A percentile compares a stretch with the other conserved stretches of the same genome.
Conservation (phyloP, 371 early-diverging fungal species). For the Funneliformis caledonium region DNA sequence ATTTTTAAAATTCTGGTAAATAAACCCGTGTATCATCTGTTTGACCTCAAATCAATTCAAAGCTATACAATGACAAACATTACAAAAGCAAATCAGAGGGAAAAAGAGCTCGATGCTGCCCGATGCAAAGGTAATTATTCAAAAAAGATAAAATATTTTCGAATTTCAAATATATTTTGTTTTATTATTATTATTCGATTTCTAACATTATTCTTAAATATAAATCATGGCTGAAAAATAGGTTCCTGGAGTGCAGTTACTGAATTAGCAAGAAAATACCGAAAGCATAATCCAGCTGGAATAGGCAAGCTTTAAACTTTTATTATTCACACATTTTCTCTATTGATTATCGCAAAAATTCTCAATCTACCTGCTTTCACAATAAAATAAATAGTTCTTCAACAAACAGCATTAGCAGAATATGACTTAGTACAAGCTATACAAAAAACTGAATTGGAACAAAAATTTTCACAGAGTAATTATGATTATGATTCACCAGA, state of each 20-base stretch:
- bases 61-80: slow-evolving; percentile 10
- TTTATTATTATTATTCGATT: neutral
- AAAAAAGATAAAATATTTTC: neutral
- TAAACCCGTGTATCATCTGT: no score
- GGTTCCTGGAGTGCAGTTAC: slow-evolving; percentile 57
- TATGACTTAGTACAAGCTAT: slow-evolving; percentile 43
- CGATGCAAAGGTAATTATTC: slow-evolving; percentile 30
- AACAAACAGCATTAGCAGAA: slow-evolving; percentile 57
- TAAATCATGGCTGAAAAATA: neutral
- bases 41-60: no score
- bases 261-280: slow-evolving; percentile 66
- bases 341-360: neutral
- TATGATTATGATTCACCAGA: slow-evolving; percentile 47
- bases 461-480: neutral
- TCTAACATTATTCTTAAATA: neutral
- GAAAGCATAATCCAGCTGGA: slow-evolving; percentile 67
- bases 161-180: neutral
- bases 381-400: slow-evolving; percentile 47
- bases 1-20: no score
- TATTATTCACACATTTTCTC: neutral
- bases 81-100: slow-evolving; percentile 24
- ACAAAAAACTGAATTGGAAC: slow-evolving; percentile 31
- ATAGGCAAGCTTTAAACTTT: slow-evolving; percentile 50
- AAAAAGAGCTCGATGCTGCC: slow-evolving; percentile 37
- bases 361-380: neutral